Base-by-base conservation (phyloP, 2,329 filamentous ascomycete species). In the Ceratocystis papillata region DNA sequence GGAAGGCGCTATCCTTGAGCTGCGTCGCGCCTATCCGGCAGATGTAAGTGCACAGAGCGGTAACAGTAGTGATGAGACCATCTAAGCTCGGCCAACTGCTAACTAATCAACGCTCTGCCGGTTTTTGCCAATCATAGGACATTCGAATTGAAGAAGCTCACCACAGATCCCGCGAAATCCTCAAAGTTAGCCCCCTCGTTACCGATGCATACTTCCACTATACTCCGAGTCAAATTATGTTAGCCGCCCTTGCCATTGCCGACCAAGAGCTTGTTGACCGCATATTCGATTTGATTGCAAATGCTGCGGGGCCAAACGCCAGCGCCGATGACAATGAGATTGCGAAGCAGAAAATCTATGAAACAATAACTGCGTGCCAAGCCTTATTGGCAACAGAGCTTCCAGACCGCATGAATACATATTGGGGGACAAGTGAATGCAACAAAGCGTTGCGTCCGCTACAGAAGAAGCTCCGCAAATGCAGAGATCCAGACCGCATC, bases 161-260 rank as follows among this genome's bases (percentile, higher is more conserved):
- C 73, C 79, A 79, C n/a, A 82, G 81, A 64, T 88, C 92, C 0
- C 83, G 88, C 53, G 83, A 86, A 22, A 80, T 90, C 60, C 82
- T 95, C 65, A 90, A 90, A 73, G 87, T 86, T 65, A 88, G 89
- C 67, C 89, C 91, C 0, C 79, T 96, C 63, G 81, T 96, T 68
- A 96, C 93, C 30, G 94, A 99, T 72, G 91, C 85, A n/a, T 97
- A 97, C 77, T 96, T 97, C 76, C 87, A 96, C 75, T 97, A 89
- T 77, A 93, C 93, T 0, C 94, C 94, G 0, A 88, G 89, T 28
- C 94, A 99, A 75, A 96, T 97, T 73, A 92, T 92, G 86, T 81
- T 97, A 68, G 87, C 90, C 0, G 86, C 92, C 0, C 77, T 96
- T 33, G 80, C 87, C 15, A 81, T 95, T 63, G 89, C 87, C 0